Conservation (phyloP, 1,284 basidiomycete species). For the Tilletia caries region DNA sequence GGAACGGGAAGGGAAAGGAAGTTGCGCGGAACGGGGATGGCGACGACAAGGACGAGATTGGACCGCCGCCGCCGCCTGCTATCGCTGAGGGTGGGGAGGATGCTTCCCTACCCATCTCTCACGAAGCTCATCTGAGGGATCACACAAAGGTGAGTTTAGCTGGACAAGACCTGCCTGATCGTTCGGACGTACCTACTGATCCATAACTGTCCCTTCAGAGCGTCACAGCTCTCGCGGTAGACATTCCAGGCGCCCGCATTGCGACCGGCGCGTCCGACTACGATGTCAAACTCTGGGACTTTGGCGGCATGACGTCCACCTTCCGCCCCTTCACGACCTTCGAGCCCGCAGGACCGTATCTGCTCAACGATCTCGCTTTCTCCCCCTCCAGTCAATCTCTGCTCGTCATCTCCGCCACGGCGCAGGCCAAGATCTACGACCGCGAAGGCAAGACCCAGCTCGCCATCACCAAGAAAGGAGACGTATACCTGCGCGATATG, state of each 20-base stretch:
- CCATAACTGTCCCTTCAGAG: constrained; percentile 57
- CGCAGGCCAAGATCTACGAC: constrained; percentile 81
- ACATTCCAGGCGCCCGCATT: constrained; percentile 86
- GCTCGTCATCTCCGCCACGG: constrained; percentile 70
- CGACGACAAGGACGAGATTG: constrained; percentile 13
- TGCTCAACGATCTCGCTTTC: constrained; percentile 40
- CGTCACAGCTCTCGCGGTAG: constrained; percentile 82
- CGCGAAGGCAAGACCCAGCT: constrained; percentile 37
- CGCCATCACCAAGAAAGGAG: constrained; percentile 71
- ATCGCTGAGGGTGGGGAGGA: not conserved
- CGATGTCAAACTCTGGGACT: constrained; percentile 97
- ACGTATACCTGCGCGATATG: constrained; percentile 97
- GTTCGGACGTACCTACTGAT: not conserved
- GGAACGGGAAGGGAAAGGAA: constrained; percentile 1
- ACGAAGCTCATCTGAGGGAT: constrained; percentile 67
- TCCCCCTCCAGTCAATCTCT: constrained; percentile 25
- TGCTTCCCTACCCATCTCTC: constrained; percentile 13
- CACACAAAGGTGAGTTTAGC: constrained; percentile 69
- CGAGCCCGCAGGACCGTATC: constrained; percentile 85
- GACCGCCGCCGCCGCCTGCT: constrained; percentile 24
- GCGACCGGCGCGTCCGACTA: constrained; percentile 92
- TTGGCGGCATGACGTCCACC: constrained; percentile 86
- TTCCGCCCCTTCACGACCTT: constrained; percentile 91
- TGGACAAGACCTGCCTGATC: not conserved
- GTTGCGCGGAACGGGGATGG: constrained; percentile 14